Conservation (phyloP, 2,329 filamentous ascomycete genomes). For the Aplosporella prunicola region DNA sequence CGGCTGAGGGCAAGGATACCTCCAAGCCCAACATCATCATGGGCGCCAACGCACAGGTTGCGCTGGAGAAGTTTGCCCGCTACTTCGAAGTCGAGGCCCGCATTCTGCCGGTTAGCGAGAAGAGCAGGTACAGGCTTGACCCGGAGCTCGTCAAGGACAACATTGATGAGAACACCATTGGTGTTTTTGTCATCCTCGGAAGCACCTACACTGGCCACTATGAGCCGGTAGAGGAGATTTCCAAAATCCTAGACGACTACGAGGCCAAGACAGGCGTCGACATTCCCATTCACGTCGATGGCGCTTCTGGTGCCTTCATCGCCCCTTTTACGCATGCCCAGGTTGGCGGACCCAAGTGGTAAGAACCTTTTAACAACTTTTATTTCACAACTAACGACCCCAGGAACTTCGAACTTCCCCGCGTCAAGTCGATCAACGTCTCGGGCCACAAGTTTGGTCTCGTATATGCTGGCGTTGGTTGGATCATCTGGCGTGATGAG, state of each 20-base stretch:
- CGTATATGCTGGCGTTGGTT: conserved; percentile 59
- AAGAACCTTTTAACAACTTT: conserved; percentile 12
- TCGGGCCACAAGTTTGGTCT: conserved; percentile 55
- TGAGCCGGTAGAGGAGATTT: conserved; percentile 60
- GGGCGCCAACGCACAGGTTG: conserved; percentile 64
- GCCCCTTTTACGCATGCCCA: conserved; percentile 51
- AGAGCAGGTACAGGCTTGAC: conserved; percentile 54
- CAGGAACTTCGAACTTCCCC: conserved; percentile 51
- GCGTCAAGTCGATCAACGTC: conserved; percentile 57
- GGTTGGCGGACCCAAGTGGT: conserved; percentile 50
- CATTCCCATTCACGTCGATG: conserved; percentile 59
- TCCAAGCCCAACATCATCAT: conserved; percentile 63
- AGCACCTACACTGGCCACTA: conserved; percentile 67
- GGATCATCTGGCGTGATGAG: conserved; percentile 61
- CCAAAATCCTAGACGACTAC: conserved; percentile 53
- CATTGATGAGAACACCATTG: conserved; percentile 67
- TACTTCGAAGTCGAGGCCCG: conserved; percentile 66
- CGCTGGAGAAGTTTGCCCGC: conserved; percentile 61
- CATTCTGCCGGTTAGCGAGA: conserved; percentile 53
- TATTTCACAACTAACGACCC: neutral
- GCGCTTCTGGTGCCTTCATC: conserved; percentile 52
- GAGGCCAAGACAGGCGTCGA: conserved; percentile 52
- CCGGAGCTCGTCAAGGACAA: conserved; percentile 55
- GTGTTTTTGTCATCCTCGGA: conserved; percentile 63
- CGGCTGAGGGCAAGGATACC: conserved; percentile 51